A percentile compares a stretch with the other conserved stretches of the same genome.
Conservation (phyloP, 306 rosid genomes). For the Styphnolobium japonicum region DNA sequence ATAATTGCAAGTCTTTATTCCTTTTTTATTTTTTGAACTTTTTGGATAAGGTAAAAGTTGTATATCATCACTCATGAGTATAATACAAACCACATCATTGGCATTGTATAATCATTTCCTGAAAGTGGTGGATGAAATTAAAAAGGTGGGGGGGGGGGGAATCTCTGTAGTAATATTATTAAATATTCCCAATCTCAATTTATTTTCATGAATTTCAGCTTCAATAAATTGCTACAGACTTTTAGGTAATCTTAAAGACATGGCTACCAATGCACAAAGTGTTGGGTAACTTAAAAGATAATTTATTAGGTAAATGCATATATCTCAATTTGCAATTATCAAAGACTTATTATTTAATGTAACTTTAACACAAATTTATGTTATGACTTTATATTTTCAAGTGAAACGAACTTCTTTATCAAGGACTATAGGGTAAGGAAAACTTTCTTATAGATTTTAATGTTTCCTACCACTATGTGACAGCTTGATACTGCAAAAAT, state of each 20-base stretch:
- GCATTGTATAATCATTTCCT: background rate
- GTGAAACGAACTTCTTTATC: too few species aligned
- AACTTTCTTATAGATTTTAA: background rate
- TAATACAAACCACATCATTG: background rate
- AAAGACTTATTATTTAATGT: too few species aligned
- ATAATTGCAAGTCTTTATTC: too few species aligned
- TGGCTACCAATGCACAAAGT: background rate
- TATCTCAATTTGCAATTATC: background rate
- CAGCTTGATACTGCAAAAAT: background rate
- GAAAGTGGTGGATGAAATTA: background rate
- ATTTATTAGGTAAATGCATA: background rate
- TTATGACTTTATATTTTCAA: too few species aligned
- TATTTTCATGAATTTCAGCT: background rate
- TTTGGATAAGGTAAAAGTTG: background rate
- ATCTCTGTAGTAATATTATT: background rate
- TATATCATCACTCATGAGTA: too few species aligned
- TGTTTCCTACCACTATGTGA: background rate
- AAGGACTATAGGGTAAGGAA: background rate
- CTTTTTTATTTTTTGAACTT: background rate
- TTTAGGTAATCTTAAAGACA: background rate
- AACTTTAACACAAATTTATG: too few species aligned
- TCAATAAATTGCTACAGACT: background rate
- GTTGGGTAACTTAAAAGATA: background rate
- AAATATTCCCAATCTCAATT: background rate
- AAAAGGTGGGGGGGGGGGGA: too few species aligned